Conservation (phyloP, 495 filamentous ascomycete species). For the Penicillium lividum region DNA sequence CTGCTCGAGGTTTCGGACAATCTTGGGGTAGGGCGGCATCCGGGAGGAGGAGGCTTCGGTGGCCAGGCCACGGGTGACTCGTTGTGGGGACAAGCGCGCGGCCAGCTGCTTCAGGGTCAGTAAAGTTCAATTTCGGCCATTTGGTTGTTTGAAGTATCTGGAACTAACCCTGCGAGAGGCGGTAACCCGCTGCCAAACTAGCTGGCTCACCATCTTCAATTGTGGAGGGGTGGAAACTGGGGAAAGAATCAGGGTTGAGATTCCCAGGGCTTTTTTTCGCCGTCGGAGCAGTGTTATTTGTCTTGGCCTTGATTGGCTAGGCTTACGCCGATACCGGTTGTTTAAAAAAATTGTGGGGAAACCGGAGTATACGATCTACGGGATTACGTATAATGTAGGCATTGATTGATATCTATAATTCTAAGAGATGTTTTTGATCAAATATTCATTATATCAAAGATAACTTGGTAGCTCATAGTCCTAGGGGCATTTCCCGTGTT, state of each 20-base stretch:
- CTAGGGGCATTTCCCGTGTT: too few species aligned
- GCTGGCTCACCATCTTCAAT: constrained; percentile 38
- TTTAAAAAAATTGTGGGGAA: constrained; percentile 17
- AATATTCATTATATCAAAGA: too few species aligned
- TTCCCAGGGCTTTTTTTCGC: constrained; percentile 21
- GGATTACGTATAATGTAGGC: background rate
- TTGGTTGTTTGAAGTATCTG: background rate
- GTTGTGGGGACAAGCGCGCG: constrained; percentile 32
- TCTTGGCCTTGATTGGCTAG: constrained; percentile 24
- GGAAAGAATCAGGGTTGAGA: constrained; percentile 24
- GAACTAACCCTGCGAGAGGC: constrained; percentile 35
- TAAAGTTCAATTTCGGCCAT: constrained; percentile 4
- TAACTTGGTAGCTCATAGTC: too few species aligned
- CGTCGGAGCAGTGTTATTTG: constrained; percentile 26
- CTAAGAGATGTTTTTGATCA: too few species aligned
- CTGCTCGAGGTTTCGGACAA: constrained; percentile 34
- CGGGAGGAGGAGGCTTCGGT: constrained; percentile 35
- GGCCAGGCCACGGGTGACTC: constrained; percentile 31
- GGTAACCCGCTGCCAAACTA: constrained; percentile 35
- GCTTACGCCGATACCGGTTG: constrained; percentile 28
- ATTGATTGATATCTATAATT: too few species aligned
- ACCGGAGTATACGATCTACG: background rate
- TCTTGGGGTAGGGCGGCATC: constrained; percentile 35
- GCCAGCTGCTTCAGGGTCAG: constrained; percentile 21
- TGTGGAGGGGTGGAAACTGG: constrained; percentile 22